A percentile compares a stretch with the other conserved stretches of the same genome.
Evolutionary conservation across 768 basidiomycete species (phyloP).

Genomic region (Hericium coralloides): DNA sequence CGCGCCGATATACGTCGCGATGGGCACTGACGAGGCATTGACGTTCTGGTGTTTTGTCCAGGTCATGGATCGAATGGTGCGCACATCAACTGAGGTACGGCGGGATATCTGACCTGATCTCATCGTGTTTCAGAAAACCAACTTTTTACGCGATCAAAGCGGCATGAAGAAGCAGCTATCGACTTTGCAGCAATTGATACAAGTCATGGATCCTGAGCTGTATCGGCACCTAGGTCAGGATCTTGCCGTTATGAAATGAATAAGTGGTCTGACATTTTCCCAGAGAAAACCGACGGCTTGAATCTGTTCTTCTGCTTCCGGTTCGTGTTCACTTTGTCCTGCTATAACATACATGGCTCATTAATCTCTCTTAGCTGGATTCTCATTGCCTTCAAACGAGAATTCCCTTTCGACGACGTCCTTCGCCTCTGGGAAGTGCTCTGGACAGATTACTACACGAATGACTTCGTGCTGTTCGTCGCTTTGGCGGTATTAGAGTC

Average conservation of each 20-base stretch:
- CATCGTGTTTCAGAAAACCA: slow-evolving; percentile 57
- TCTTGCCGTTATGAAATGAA: background rate
- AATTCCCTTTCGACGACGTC: slow-evolving; percentile 90
- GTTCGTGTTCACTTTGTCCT: slow-evolving; percentile 31
- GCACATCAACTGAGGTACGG: slow-evolving; percentile 18
- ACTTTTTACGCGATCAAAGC: slow-evolving; percentile 93
- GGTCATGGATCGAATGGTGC: slow-evolving; percentile 91
- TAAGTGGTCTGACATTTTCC: background rate
- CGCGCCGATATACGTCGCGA: slow-evolving; percentile 87
- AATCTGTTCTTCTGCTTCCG: slow-evolving; percentile 99
- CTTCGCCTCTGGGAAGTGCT: slow-evolving; percentile 88
- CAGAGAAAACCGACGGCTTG: slow-evolving; percentile 81
- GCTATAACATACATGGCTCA: background rate
- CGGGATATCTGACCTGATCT: background rate
- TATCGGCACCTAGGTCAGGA: slow-evolving; percentile 76
- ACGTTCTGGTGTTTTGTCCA: slow-evolving; percentile 97
- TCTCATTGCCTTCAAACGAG: slow-evolving; percentile 91
- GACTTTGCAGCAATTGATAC: slow-evolving; percentile 83
- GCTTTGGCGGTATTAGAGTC: slow-evolving; percentile 92
- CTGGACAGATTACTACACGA: slow-evolving; percentile 89
- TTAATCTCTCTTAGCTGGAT: slow-evolving; percentile 56
- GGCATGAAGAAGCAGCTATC: slow-evolving; percentile 95
- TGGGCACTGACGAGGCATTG: slow-evolving; percentile 80
- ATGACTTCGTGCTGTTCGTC: slow-evolving; percentile 84
- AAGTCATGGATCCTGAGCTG: slow-evolving; percentile 92